These are phyloP conservation scores for Penicillium cosmopolitanum DNA, from an alignment of 495 filamentous ascomycete species.

Conservation along the genomic window DNA sequence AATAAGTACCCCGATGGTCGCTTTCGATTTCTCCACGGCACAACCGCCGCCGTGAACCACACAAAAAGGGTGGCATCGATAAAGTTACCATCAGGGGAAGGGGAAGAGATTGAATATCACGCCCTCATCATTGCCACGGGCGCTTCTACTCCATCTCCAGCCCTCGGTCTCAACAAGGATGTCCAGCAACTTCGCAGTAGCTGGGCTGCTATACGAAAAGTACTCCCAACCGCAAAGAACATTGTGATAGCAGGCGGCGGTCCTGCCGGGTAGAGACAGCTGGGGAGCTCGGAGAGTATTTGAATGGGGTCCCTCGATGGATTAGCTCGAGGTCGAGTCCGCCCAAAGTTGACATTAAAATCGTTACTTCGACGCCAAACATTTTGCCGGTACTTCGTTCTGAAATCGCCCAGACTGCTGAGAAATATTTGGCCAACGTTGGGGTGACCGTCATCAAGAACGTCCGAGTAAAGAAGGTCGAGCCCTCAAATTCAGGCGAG, in stretches of 20 bases:
- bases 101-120: slow-evolving; percentile 38
- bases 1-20: slow-evolving; percentile 39
- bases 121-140: slow-evolving; percentile 49
- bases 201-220: slow-evolving; percentile 42
- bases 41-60: slow-evolving; percentile 37
- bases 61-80: slow-evolving; percentile 34
- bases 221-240: slow-evolving; percentile 39
- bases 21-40: slow-evolving; percentile 44
- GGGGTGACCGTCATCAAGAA: slow-evolving; percentile 50
- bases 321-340: slow-evolving; percentile 29
- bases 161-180: slow-evolving; percentile 30
- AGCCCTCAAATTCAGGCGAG: slow-evolving; percentile 28
- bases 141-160: slow-evolving; percentile 36
- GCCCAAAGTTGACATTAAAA: slow-evolving; percentile 45
- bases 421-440: slow-evolving; percentile 43
- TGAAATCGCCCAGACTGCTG: slow-evolving; percentile 40
- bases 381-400: slow-evolving; percentile 50
- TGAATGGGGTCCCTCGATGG: slow-evolving; percentile 46
- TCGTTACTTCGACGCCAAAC: slow-evolving; percentile 42
- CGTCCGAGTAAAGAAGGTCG: slow-evolving; percentile 26
- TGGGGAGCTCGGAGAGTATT: slow-evolving; percentile 54
- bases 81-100: neutral
- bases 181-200: slow-evolving; percentile 16
- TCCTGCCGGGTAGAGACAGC: slow-evolving; percentile 49
- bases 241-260: slow-evolving; percentile 52